phyloP scores from a whole-genome alignment of 2,329 filamentous ascomycete species.

The Colletotrichum chlorophyti region DNA sequence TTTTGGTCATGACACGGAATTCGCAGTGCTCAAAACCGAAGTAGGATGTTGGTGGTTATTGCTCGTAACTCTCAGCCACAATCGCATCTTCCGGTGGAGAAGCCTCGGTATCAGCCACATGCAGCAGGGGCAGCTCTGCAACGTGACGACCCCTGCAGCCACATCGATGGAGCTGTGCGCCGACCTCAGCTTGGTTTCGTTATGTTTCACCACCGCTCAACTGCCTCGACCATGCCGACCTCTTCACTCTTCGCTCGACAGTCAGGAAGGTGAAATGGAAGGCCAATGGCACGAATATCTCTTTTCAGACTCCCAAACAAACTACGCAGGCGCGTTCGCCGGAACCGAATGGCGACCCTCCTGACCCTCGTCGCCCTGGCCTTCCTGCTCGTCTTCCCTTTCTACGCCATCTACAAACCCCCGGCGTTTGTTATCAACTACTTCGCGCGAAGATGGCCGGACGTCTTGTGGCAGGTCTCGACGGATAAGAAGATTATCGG shows the following conservation, averaged over 20 bases:
- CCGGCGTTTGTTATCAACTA: constrained; percentile 74
- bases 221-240: not conserved
- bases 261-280: constrained; percentile 12
- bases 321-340: constrained; percentile 63
- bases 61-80: constrained; percentile 1
- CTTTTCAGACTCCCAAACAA: constrained; percentile 62
- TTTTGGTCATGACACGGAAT: too few species aligned
- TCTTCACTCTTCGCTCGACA: not conserved
- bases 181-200: constrained; percentile 8
- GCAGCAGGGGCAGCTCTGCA: not conserved
- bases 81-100: not conserved
- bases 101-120: not conserved
- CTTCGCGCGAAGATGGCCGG: constrained; percentile 75
- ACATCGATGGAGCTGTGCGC: constrained; percentile 11
- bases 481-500: constrained; percentile 72
- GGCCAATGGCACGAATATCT: constrained; percentile 41
- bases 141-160: constrained; percentile 16
- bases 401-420: constrained; percentile 72
- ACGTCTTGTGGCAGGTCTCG: constrained; percentile 77
- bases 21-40: too few species aligned
- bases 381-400: constrained; percentile 44
- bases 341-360: constrained; percentile 64
- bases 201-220: constrained; percentile 9
- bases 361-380: constrained; percentile 46
- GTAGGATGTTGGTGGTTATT: not conserved